These are phyloP conservation scores for Helenozyma baotianmanensis DNA, from an alignment of 805 yeast genomes.

Conservation along the genomic window DNA sequence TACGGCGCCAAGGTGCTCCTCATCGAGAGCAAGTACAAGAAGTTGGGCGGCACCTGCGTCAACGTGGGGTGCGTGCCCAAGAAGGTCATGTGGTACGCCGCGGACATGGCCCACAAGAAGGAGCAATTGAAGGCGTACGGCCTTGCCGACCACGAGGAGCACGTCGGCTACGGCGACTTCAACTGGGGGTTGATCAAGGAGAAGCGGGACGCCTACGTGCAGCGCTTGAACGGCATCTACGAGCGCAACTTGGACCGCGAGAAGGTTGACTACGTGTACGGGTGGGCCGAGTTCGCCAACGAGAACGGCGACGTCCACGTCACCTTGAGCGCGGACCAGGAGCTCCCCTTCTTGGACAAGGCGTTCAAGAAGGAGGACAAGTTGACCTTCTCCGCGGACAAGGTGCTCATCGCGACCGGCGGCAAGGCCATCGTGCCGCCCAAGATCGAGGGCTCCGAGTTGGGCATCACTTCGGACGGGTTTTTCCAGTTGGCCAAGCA, in stretches of 20 bases:
- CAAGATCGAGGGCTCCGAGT: constrained; percentile 71
- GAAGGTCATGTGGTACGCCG: constrained; percentile 98
- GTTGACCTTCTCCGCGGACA: constrained; percentile 68
- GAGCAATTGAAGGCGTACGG: constrained; percentile 81
- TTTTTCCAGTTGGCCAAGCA: constrained; percentile 77
- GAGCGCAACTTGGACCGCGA: constrained; percentile 83
- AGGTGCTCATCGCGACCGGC: constrained; percentile 87
- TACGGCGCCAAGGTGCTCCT: constrained; percentile 86
- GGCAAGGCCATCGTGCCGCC: constrained; percentile 76
- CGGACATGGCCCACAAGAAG: constrained; percentile 77
- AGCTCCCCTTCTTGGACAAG: constrained; percentile 29
- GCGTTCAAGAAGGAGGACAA: constrained; percentile 46
- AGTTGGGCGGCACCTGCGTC: constrained; percentile 96
- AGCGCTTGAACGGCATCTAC: constrained; percentile 87
- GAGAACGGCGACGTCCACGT: constrained; percentile 74
- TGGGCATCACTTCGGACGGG: constrained; percentile 85
- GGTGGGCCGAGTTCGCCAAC: constrained; percentile 74
- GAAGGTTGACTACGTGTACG: constrained; percentile 81
- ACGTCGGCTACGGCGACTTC: constrained; percentile 50
- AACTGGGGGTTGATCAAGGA: constrained; percentile 79
- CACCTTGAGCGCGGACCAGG: constrained; percentile 40
- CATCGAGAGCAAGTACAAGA: constrained; percentile 64
- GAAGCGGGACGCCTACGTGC: constrained; percentile 88
- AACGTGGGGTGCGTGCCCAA: constrained; percentile 99
- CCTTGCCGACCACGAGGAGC: constrained; percentile 52